Evolutionary conservation across 768 basidiomycete genomes (phyloP).

Genomic region (Pisolithus albus): DNA sequence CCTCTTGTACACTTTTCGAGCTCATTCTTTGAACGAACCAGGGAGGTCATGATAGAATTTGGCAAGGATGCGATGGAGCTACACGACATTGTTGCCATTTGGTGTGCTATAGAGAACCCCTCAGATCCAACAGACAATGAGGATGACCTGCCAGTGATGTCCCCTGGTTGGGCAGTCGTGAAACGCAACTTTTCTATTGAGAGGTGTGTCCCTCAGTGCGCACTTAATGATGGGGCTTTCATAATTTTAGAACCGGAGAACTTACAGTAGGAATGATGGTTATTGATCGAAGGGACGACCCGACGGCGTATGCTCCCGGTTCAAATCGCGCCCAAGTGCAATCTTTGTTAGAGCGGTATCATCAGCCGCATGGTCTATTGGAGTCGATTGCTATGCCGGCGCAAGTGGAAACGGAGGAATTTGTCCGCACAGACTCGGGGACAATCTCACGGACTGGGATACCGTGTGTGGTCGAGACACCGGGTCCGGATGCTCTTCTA

Average conservation of each 20-base stretch:
- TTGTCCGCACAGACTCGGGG: constrained; percentile 7
- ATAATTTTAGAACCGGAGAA: constrained; percentile 55
- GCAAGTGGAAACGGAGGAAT: constrained; percentile 42
- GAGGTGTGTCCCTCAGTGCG: constrained; percentile 36
- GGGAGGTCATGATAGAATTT: constrained; percentile 70
- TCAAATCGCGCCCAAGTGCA: constrained; percentile 60
- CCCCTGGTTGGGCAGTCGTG: constrained; percentile 49
- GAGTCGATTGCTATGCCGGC: constrained; percentile 52
- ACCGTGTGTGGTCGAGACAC: constrained; percentile 50
- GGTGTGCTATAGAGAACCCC: constrained; percentile 76
- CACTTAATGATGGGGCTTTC: neutral
- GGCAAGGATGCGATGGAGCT: constrained; percentile 85
- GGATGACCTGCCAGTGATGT: constrained; percentile 22
- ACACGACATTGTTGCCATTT: constrained; percentile 85
- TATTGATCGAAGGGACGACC: constrained; percentile 65
- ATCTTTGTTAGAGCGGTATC: constrained; percentile 37
- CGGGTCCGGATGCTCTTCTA: constrained; percentile 51
- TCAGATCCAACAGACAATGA: constrained; percentile 32
- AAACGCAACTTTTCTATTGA: constrained; percentile 61
- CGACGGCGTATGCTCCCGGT: constrained; percentile 58
- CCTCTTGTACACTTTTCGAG: constrained; percentile 74
- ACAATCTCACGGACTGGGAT: constrained; percentile 29
- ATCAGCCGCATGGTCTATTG: constrained; percentile 29
- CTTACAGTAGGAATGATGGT: constrained; percentile 84
- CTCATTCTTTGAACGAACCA: constrained; percentile 65